Base-by-base conservation (phyloP, 23 red algal species). In the Gracilaria gracilis region DNA sequence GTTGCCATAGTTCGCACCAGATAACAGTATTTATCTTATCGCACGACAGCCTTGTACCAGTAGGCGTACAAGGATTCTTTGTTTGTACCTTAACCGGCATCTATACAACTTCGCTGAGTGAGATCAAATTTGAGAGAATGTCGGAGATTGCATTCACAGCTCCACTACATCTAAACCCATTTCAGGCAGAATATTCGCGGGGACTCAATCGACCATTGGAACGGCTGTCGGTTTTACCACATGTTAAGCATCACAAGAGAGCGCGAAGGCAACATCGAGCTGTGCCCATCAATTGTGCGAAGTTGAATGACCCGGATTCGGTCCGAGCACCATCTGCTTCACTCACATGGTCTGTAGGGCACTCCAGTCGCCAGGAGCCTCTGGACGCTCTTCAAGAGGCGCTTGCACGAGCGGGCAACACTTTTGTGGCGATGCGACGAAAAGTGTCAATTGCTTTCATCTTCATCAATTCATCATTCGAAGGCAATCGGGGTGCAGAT, bases 311-410 rank as follows among this genome's bases (percentile, higher is more conserved):
- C 38, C 31, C 72, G 4, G 31, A 37, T 77, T 50, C 72, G 0
- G 72, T 77, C 20, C 17, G 50, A 34, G 46, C 40, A 1, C 39
- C 72, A 31, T 25, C 72, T 31, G 25, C 38, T 29, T 14, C 72
- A 28, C 73, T 86, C 57, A 73, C 66, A 48, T 71, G 82, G 59
- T 48, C 27, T 46, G 65, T 86, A 27, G 82, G 65, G 7, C 35
- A 69, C 8, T 86, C 59, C 12, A 69, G 61, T 9, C 53, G 46
- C 39, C 13, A 69, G 46, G 61, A 48, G 65, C 62, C 59, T 19
- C 53, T 90, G 7, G 87, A 79, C 40, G 87, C 87, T 29, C 57
- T 90, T 53, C 57, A 80, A 33, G 87, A 90, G 46, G 71, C 87
- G 16, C n/a, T 81, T 48, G 15, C 74, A 4, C 31, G 34, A 51